Evolutionary conservation across 345 rosid species (phyloP).

Genomic region (Jatropha curcas): DNA sequence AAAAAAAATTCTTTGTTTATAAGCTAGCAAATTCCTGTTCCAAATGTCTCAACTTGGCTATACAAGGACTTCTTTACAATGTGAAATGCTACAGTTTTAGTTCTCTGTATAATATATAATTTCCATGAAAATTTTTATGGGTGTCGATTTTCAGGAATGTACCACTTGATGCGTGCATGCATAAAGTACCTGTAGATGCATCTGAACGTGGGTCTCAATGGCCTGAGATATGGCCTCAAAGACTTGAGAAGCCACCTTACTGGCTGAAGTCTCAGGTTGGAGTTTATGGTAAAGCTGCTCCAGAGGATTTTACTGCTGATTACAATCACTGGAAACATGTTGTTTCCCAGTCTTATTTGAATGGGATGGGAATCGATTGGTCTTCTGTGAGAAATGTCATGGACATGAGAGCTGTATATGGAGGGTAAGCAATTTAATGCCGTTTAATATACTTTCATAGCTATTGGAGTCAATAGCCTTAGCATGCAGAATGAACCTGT

Average conservation of each 20-base stretch:
- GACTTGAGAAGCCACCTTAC: conserved; percentile 79
- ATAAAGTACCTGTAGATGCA: conserved; percentile 63
- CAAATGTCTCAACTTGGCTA: neutral
- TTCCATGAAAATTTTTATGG: conserved; percentile 7
- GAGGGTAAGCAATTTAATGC: conserved; percentile 58
- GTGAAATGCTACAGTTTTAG: neutral
- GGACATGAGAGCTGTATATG: conserved; percentile 95
- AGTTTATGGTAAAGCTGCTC: conserved; percentile 89
- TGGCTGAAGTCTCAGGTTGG: conserved; percentile 84
- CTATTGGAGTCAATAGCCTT: neutral
- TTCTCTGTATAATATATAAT: neutral
- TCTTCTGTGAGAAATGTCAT: conserved; percentile 68
- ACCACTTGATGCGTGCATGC: conserved; percentile 89
- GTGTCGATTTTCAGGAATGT: conserved; percentile 59
- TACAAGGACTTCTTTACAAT: neutral
- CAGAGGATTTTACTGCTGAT: conserved; percentile 82
- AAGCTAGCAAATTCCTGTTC: neutral
- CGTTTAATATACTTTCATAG: neutral
- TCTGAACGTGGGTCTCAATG: conserved; percentile 80
- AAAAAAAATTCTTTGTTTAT: neutral
- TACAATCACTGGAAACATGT: conserved; percentile 86
- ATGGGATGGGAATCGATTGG: conserved; percentile 89
- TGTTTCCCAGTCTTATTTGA: conserved; percentile 76
- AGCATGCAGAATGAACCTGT: neutral
- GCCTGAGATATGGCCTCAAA: conserved; percentile 92